These are phyloP conservation scores for Vicia villosa DNA, from an alignment of 306 rosid species.

Conservation along the genomic window DNA sequence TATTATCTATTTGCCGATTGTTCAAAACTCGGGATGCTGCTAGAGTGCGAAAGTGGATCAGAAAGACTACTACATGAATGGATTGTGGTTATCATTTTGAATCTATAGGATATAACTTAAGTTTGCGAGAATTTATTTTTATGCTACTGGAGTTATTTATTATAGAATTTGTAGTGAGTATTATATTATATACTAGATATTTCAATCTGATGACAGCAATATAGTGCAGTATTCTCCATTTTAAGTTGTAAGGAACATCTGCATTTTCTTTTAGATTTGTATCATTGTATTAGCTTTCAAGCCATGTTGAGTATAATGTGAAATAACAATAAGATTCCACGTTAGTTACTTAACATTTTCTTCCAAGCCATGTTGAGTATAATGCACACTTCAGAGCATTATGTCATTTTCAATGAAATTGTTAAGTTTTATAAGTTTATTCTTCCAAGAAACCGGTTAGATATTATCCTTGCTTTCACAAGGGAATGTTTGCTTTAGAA, in stretches of 20 bases:
- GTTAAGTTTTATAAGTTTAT: constrained; percentile 15
- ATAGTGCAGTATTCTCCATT: constrained; percentile 29
- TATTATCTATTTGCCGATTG: constrained; percentile 13
- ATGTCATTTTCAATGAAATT: not conserved
- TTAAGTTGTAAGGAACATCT: constrained; percentile 18
- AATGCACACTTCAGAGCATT: not conserved
- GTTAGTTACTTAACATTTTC: not conserved
- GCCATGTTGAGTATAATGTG: constrained; percentile 15
- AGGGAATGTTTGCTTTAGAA: constrained; percentile 21
- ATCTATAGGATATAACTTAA: constrained; percentile 29
- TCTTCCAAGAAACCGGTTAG: constrained; percentile 26
- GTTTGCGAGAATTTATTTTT: constrained; percentile 22
- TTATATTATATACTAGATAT: not conserved
- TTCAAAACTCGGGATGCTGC: constrained; percentile 28
- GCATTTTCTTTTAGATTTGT: constrained; percentile 33
- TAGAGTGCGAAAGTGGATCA: constrained; percentile 31
- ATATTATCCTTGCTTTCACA: constrained; percentile 8
- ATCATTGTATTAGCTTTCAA: constrained; percentile 10
- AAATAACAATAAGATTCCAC: constrained; percentile 29
- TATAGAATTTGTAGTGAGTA: constrained; percentile 29
- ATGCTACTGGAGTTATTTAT: constrained; percentile 19
- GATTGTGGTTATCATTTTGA: constrained; percentile 29
- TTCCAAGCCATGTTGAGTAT: not conserved
- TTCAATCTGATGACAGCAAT: constrained; percentile 19
- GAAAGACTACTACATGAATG: constrained; percentile 22